Evolutionary conservation across 192 early-diverging fungal species (phyloP), one percentile per base, ranked within the genome.

Genomic region (Linnemannia zychae): DNA sequence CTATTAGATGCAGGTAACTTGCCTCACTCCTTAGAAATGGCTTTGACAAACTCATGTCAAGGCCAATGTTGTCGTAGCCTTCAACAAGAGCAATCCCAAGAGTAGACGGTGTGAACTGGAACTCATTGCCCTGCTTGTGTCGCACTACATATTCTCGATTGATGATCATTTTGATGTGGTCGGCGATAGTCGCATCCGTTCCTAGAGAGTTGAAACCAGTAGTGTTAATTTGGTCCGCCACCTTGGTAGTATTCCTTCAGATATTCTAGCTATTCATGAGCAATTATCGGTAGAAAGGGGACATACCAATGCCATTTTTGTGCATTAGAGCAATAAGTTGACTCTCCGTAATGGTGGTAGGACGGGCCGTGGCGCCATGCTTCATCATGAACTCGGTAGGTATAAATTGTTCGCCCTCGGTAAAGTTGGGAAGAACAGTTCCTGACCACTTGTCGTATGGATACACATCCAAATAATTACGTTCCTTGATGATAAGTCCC

Each of bases 161-260:
- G 16, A 94, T 92, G 46, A 99, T 95, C 67, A 93, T 99, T 79
- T 97, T 96, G 80, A 99, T 99, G 72, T 99, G 98, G 46, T 98
- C 95, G 12, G 94, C 94, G 40, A 99, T 98, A 0, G 98, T 99
- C 0, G 98, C 98, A 85, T 99, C 98, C 9, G 98, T 99, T 18
- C 97, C 94, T 95, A 73, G 4, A 66, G 31, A 52, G 44, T 71
- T 33, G 16, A 34, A 76, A 65, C 75, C 28, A 12, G 18, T 34
- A 46, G 4, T 48, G 67, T 49, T 13, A 52, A 24, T 37, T 66
- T 31, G 50, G n/a, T 71, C 40, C 28, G n/a, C 20, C 20, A 67
- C 2, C 24, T n/a, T 60, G n/a, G 28, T 40, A 5, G n/a, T 37
- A 34, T 44, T 13, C 49, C n/a, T 6, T 12, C 31, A 31, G 22